phyloP scores from a whole-genome alignment of 441 rosid species.

The Gossypium davidsonii region DNA sequence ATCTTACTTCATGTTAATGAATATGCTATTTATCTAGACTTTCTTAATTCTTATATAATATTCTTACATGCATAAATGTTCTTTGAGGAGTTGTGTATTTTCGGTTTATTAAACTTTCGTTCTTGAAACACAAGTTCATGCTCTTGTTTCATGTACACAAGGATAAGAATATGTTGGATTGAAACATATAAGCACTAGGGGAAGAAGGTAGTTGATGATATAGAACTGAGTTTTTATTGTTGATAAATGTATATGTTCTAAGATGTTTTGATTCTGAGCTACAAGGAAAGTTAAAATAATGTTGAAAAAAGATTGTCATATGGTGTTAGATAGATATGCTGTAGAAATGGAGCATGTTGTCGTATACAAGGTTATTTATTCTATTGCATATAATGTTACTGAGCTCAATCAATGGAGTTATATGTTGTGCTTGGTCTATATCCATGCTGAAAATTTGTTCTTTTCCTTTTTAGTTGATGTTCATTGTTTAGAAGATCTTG shows the following conservation, averaged over 20 bases:
- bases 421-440: neutral
- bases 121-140: neutral
- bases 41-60: neutral
- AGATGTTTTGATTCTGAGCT: neutral
- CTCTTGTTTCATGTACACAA: neutral
- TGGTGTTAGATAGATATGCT: neutral
- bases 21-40: neutral
- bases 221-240: neutral
- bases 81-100: neutral
- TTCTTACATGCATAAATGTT: neutral
- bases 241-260: neutral
- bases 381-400: neutral
- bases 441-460: neutral
- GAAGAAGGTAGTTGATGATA: neutral
- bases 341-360: neutral
- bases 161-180: neutral
- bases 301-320: neutral
- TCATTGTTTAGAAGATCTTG: constrained; percentile 13
- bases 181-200: neutral
- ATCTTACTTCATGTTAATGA: neutral
- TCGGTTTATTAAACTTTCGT: neutral
- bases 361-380: neutral
- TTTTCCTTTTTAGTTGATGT: constrained; percentile 3
- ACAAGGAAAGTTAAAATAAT: neutral
- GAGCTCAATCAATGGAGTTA: neutral